phyloP scores from a whole-genome alignment of 2,329 filamentous ascomycete genomes.

The Zymoseptoria crescenta region DNA sequence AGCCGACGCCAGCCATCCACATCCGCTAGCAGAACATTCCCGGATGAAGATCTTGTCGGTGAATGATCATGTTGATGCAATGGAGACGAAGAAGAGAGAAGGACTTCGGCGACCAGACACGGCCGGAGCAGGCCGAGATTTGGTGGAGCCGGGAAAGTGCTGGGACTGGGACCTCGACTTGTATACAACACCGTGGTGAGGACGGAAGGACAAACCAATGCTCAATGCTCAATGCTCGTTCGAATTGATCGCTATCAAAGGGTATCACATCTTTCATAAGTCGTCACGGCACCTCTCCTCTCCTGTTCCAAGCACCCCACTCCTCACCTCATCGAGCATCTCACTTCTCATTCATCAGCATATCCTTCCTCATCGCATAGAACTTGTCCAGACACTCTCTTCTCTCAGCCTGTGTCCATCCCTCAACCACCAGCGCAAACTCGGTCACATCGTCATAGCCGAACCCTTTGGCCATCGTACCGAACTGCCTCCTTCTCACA shows the following conservation, averaged over 20 bases:
- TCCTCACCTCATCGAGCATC: neutral
- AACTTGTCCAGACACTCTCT: constrained; percentile 72
- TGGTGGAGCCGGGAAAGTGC: neutral
- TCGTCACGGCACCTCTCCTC: neutral
- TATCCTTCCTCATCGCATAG: constrained; percentile 56
- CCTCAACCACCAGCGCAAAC: constrained; percentile 85
- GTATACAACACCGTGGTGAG: too few species aligned
- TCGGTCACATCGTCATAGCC: constrained; percentile 69
- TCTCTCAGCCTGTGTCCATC: constrained; percentile 78
- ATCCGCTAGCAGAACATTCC: neutral
- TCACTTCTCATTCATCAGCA: neutral
- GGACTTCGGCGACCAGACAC: neutral
- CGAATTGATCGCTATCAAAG: neutral
- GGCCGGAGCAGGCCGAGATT: neutral
- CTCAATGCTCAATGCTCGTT: neutral
- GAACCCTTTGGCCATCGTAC: constrained; percentile 74
- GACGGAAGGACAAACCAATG: neutral
- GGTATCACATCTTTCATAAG: neutral
- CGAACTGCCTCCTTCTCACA: constrained; percentile 76
- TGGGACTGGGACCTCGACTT: too few species aligned
- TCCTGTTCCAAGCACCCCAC: neutral
- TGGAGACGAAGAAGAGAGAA: neutral
- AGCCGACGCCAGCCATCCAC: neutral
- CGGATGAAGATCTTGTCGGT: neutral
- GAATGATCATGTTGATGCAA: neutral